Base-by-base conservation (phyloP, 176 grass and related monocot genomes). In the Oryza meridionalis region DNA sequence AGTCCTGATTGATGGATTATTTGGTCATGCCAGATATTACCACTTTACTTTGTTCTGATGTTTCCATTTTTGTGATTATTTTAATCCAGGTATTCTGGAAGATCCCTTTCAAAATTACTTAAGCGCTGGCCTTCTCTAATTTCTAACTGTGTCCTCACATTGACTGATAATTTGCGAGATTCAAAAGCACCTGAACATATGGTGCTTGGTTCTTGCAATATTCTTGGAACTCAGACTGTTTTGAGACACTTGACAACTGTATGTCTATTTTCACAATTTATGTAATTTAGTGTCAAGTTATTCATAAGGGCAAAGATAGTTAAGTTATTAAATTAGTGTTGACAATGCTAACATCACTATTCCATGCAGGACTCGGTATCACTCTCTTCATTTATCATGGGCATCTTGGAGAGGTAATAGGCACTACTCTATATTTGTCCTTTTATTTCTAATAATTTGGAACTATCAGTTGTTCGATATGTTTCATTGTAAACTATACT, bases 71-170 rank as follows among this genome's bases (percentile, higher is more conserved):
- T 76, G 45, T 77, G 73, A 86, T 78, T 86, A 58, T 78, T 86
- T 86, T 45, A 67, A 24, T 65, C 45, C 71, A 98, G 96, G 76
- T 89, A 92, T 95, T 91, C 93, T 79, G 93, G 82, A 90, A 98
- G 93, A 85, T 90, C 93, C 26, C 73, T 98, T 46, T 91, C 88
- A 80, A 90, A 91, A 84, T 79, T 98, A 69, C 79, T 98, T 63
- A 98, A 98, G 77, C 83, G 87, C 45, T 98, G 96, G 93, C 91
- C 96, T 62, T 90, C 87, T 77, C 82, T 98, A 59, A 89, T 93
- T 85, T 76, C 93, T 73, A 88, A 81, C 24, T 95, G 93, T 85
- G 89, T 95, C 82, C 82, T 90, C 61, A 88, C 71, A 29, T 77
- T 93, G 81, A 88, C 82, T 61, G 73, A 76, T 70, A 91, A 94